phyloP scores from a whole-genome alignment of 257 asterid species.

The Avicennia marina region DNA sequence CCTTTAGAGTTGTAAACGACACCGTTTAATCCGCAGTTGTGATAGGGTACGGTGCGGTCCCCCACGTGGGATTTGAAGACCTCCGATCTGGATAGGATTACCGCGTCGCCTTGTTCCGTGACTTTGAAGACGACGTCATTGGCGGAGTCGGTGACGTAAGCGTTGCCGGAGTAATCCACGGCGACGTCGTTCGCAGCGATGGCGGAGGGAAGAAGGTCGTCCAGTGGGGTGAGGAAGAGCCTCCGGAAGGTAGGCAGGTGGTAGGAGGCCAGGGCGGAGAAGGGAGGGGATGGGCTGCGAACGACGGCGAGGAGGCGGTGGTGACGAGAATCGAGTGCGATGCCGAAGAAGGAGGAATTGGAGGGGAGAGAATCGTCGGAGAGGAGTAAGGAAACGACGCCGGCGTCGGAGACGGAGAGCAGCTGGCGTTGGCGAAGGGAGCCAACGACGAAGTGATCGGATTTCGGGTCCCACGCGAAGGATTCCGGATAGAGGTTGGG shows the following conservation, averaged over 20 bases:
- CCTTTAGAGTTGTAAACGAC: slow-evolving; percentile 51
- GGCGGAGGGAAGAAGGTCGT: slow-evolving; percentile 30
- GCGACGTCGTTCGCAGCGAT: slow-evolving; percentile 51
- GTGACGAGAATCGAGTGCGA: slow-evolving; percentile 53
- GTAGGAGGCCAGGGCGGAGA: slow-evolving; percentile 58
- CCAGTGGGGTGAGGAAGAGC: slow-evolving; percentile 44
- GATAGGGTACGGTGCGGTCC: slow-evolving; percentile 22
- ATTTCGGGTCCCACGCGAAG: slow-evolving; percentile 65
- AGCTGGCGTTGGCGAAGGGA: slow-evolving; percentile 51
- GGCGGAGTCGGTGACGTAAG: slow-evolving; percentile 67
- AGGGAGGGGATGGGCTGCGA: slow-evolving; percentile 37
- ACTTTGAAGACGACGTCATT: slow-evolving; percentile 59
- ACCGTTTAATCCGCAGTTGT: slow-evolving; percentile 53
- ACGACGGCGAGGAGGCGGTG: slow-evolving; percentile 68
- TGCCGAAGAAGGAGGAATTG: slow-evolving; percentile 46
- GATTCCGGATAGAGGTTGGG: slow-evolving; percentile 62
- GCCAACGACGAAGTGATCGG: slow-evolving; percentile 71
- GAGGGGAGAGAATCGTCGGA: slow-evolving; percentile 44
- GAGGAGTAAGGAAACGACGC: slow-evolving; percentile 52
- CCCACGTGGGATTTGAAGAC: slow-evolving; percentile 34
- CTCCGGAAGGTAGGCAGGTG: slow-evolving; percentile 41
- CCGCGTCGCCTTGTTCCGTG: slow-evolving; percentile 41
- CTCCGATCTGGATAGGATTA: slow-evolving; percentile 46
- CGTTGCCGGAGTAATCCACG: slow-evolving; percentile 57
- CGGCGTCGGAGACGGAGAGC: slow-evolving; percentile 78